A percentile compares a stretch with the other conserved stretches of the same genome.
phyloP scores from a whole-genome alignment of 139 green algal genomes.

The Trebouxia sp. region DNA sequence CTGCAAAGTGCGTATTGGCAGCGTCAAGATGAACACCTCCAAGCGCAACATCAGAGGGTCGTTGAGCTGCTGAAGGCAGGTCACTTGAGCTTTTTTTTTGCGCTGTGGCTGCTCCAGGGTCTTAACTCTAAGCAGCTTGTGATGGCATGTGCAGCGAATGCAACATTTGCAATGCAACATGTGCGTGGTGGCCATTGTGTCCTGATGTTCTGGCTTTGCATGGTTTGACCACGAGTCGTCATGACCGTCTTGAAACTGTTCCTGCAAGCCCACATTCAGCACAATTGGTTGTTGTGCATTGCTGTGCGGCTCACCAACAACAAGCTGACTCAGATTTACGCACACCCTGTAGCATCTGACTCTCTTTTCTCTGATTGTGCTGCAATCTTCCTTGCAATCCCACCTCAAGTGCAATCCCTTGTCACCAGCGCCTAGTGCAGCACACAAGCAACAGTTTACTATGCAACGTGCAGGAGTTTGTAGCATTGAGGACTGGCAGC shows the following conservation, averaged over 20 bases:
- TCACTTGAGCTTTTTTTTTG: not conserved
- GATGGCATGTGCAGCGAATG: not conserved
- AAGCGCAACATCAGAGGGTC: conserved; percentile 17
- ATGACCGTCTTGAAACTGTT: not conserved
- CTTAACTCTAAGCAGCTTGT: not conserved
- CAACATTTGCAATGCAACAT: not conserved
- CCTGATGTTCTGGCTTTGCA: not conserved
- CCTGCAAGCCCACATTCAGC: too few species aligned
- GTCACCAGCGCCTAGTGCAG: too few species aligned
- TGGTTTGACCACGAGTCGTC: not conserved
- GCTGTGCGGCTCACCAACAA: too few species aligned
- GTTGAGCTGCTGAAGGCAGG: conserved; percentile 40
- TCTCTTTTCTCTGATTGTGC: too few species aligned
- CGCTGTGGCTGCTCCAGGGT: not conserved
- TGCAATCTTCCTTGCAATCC: too few species aligned
- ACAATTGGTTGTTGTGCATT: too few species aligned
- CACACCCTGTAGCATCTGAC: too few species aligned
- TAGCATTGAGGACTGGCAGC: too few species aligned
- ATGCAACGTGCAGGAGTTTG: not conserved
- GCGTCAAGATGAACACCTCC: conserved; percentile 51
- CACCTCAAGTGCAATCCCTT: too few species aligned
- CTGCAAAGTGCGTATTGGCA: conserved; percentile 74
- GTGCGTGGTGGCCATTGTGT: not conserved
- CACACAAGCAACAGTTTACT: too few species aligned
- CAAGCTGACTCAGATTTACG: too few species aligned